Base-by-base conservation (phyloP, 1,284 basidiomycete species). In the Microbotryomycetes sp. region DNA sequence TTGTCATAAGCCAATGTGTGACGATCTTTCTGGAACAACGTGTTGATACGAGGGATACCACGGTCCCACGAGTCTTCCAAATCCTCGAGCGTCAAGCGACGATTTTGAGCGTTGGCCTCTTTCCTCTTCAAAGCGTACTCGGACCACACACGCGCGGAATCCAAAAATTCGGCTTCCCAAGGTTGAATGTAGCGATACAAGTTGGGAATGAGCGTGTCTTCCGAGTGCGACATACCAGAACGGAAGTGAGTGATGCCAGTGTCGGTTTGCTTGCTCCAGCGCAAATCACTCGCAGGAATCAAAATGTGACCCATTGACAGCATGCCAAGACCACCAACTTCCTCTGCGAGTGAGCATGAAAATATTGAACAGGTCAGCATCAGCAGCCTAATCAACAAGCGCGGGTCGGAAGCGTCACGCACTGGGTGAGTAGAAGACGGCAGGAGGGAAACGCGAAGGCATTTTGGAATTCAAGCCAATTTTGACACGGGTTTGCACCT, bases 101-200 rank as follows among this genome's bases (percentile, higher is more conserved):
- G 87, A 77, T 98, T 97, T 76, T 97, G 91, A 3, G 94, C 92
- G 67, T 92, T 94, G 23, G 94, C 96, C 75, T 99, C 96, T 77
- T 97, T 97, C 68, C 96, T 82, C 82, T 98, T 99, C 89, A 97
- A 90, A 0, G 96, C 96, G 76, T 99, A 98, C 78, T 99, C 96
- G 3, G 89, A 91, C 96, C 96, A 99, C 29, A 98, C 96, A 67
- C 96, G 90, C 46, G 92, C 92, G 5, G 92, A 96, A 76, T 99
- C 96, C 67, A 96, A 78, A 80, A 99, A 98, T 76, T 99, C 96
- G 1, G 94, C 90, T 76, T 97, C 92, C 96, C 96, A 98, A 29
- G 94, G 94, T 74, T 97, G 91, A 25, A 98, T 83, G 78, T 98
- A 98, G 60, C 94, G 90, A 79, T 97, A 98, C 77, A 98, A 77